Conservation (phyloP, 441 rosid genomes). For the Manihot esculenta region DNA sequence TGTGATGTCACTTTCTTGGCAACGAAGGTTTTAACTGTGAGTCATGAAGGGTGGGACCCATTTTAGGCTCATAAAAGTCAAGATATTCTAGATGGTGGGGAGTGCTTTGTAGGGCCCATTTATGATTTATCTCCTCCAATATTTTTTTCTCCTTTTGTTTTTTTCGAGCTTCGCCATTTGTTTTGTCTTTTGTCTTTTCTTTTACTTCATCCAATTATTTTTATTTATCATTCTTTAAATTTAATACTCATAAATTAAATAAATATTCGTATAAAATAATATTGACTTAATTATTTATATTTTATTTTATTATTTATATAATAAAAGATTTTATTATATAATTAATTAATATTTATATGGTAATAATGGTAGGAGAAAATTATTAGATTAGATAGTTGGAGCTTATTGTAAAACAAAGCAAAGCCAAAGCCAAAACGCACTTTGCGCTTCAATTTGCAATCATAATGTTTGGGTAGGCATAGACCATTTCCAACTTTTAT, state of each 20-base stretch:
- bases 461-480: conserved; percentile 11
- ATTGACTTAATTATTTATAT: too few species aligned
- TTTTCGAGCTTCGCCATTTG: conserved; percentile 19
- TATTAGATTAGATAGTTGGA: too few species aligned
- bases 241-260: background rate
- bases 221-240: background rate
- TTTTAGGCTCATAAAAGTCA: conserved; percentile 34
- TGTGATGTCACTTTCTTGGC: conserved; percentile 18
- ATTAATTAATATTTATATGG: too few species aligned
- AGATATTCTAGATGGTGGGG: conserved; percentile 40
- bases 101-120: conserved; percentile 4
- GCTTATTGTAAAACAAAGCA: too few species aligned
- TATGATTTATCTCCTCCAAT: background rate
- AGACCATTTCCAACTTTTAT: conserved; percentile 23
- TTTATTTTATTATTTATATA: too few species aligned
- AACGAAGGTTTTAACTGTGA: conserved; percentile 5
- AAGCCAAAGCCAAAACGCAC: background rate
- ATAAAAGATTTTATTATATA: too few species aligned
- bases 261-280: background rate
- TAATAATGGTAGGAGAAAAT: too few species aligned
- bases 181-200: conserved; percentile 15
- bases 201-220: too few species aligned
- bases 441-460: conserved; percentile 17
- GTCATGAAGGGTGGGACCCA: background rate
- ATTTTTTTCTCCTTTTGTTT: background rate